Conservation (phyloP, 2,329 filamentous ascomycete species). For the Simplicillium aogashimaense region DNA sequence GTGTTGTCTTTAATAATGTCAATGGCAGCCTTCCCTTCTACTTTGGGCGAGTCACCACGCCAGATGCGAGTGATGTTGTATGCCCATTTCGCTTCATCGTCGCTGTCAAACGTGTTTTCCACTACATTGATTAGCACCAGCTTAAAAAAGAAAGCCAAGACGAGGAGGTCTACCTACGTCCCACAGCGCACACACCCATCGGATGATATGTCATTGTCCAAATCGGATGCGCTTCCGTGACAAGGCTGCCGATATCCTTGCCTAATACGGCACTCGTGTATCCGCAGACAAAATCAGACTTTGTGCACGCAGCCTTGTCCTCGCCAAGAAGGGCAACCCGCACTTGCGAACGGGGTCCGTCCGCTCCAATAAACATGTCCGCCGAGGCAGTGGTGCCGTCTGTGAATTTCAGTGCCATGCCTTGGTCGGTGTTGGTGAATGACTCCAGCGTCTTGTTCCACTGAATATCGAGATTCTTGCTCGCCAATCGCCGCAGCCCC, state of each 20-base stretch:
- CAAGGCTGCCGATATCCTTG: background rate
- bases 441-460: background rate
- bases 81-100: conserved; percentile 4
- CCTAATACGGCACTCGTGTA: conserved; percentile 2
- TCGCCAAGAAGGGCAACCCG: too few species aligned
- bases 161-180: too few species aligned
- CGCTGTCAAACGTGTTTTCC: conserved; percentile 1
- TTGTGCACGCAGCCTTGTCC: too few species aligned
- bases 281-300: too few species aligned
- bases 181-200: conserved; percentile 3
- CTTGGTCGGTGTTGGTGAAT: too few species aligned
- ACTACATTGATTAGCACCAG: too few species aligned
- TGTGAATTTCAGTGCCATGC: too few species aligned
- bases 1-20: too few species aligned
- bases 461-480: conserved; percentile 1
- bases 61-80: conserved; percentile 7
- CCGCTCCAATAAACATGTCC: too few species aligned
- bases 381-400: too few species aligned
- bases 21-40: background rate
- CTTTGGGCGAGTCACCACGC: conserved; percentile 4
- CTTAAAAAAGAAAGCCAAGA: too few species aligned
- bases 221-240: conserved; percentile 1
- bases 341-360: too few species aligned
- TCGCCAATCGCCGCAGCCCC: background rate
- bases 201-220: conserved; percentile 4